Base-by-base conservation (phyloP, 1,284 basidiomycete genomes). In the Peniophora sp. region DNA sequence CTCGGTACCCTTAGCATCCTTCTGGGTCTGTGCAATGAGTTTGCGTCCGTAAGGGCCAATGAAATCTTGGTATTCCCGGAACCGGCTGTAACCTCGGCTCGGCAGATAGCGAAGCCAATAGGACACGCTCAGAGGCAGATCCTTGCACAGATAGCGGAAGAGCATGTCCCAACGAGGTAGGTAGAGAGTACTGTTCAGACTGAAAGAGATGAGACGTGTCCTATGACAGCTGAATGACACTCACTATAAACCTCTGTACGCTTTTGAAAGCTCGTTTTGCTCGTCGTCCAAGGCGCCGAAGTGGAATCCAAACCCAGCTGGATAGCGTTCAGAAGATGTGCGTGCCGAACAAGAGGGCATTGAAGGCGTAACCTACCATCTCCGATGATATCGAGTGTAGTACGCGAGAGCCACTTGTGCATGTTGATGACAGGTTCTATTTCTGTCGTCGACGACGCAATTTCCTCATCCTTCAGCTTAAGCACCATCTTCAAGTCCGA, bases 351-450 rank as follows among this genome's bases (percentile, higher is more conserved):
- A 36, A 10, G 10, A n/a, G 10, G 34, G 34, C 10, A 16, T 14
- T 25, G 10, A 8, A 17, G n/a, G n/a, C n/a, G n/a, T n/a, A 14
- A 38, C 55, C 1, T 12, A 64, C 65, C 59, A 56, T 63, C 59
- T 1, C 66, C 65, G 23, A 68, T 59, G 35, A 63, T 59, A 52
- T 68, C 66, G n/a, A 69, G 56, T 2, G 66, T 60, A 17, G 59
- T 50, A 9, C 60, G 58, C 2, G 65, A 57, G 22, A 68, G 53
- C 63, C 63, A 64, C 12, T 58, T 55, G 25, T 55, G 25, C 9
- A 52, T 25, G 12, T 55, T 11, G 2, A 53, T 50, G 19, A 55
- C 44, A 16, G 51, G 38, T n/a, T 47, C 10, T 17, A 52, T 52
- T 2, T 50, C 46, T 6, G 50, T 17, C 34, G 39, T 25, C 41